A percentile compares a stretch with the other conserved stretches of the same genome.
Evolutionary conservation across 345 rosid genomes (phyloP).

Genomic region (Linum trigynum): DNA sequence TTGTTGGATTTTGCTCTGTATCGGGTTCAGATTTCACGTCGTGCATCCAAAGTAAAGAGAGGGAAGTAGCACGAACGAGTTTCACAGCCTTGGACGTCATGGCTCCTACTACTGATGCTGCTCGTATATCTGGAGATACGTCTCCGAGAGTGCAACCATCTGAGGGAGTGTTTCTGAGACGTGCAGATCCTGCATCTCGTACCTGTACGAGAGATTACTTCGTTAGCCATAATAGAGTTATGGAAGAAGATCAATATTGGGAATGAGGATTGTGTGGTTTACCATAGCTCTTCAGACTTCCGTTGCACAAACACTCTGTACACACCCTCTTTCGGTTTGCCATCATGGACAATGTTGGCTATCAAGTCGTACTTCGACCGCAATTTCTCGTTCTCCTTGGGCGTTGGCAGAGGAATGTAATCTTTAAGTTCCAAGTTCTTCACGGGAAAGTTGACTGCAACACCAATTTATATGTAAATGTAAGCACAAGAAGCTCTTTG

Average conservation of each 20-base stretch:
- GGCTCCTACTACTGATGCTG: constrained; percentile 41
- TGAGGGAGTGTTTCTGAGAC: constrained; percentile 43
- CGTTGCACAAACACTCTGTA: constrained; percentile 96
- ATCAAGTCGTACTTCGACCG: constrained; percentile 82
- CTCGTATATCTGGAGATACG: constrained; percentile 96
- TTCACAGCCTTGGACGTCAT: no score
- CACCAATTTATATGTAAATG: constrained; percentile 8
- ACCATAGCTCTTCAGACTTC: constrained; percentile 23
- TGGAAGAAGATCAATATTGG: not conserved
- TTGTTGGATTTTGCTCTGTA: no score
- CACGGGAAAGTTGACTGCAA: constrained; percentile 5
- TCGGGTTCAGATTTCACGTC: no score
- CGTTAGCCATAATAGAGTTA: not conserved
- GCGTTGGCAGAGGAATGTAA: constrained; percentile 30
- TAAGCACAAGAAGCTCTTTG: no score
- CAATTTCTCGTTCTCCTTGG: constrained; percentile 47
- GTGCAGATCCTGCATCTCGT: constrained; percentile 96
- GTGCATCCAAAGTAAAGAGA: no score
- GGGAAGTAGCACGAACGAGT: no score
- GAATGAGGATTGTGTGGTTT: constrained; percentile 7
- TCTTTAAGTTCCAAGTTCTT: no score
- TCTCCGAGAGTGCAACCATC: constrained; percentile 65
- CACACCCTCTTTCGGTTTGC: constrained; percentile 84
- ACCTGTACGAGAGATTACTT: constrained; percentile 37
- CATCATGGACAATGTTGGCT: constrained; percentile 89